These are phyloP conservation scores for Cytospora chrysosperma DNA, from an alignment of 2,329 filamentous ascomycete species.

Conservation along the genomic window DNA sequence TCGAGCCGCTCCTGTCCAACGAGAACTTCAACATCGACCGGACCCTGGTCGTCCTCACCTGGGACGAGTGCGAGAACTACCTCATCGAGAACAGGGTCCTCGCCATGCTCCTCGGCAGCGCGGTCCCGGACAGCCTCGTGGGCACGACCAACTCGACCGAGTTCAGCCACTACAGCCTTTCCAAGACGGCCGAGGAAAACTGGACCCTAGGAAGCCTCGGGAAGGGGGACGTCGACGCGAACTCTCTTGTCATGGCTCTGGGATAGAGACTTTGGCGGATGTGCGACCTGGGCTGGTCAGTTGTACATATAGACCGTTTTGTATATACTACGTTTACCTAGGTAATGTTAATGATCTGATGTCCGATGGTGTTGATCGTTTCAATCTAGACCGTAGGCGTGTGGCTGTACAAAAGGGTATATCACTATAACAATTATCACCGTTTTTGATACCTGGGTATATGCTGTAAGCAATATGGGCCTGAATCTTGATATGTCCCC, in stretches of 20 bases:
- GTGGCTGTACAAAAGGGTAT: no score
- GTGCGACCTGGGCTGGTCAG: no score
- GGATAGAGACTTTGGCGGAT: neutral
- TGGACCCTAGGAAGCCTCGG: slow-evolving; percentile 31
- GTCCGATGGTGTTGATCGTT: no score
- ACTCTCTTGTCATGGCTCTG: slow-evolving; percentile 14
- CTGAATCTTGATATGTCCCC: no score
- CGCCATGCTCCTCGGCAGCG: slow-evolving; percentile 30
- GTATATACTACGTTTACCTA: no score
- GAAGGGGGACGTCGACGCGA: slow-evolving; percentile 27
- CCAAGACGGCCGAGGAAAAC: slow-evolving; percentile 32
- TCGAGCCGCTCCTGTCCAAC: slow-evolving; percentile 31
- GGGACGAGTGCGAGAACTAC: slow-evolving; percentile 33
- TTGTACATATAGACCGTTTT: no score
- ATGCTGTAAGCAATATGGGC: no score
- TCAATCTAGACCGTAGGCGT: no score
- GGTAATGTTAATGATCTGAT: no score
- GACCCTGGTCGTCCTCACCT: slow-evolving; percentile 32
- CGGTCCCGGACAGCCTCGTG: slow-evolving; percentile 26
- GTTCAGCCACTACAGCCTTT: slow-evolving; percentile 32
- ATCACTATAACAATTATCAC: no score
- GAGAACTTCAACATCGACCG: slow-evolving; percentile 39
- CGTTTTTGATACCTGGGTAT: no score
- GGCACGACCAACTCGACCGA: slow-evolving; percentile 29
- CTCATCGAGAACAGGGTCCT: slow-evolving; percentile 29